These are phyloP conservation scores for Tuber umbilicatum DNA, from an alignment of 495 filamentous ascomycete species.

Conservation along the genomic window DNA sequence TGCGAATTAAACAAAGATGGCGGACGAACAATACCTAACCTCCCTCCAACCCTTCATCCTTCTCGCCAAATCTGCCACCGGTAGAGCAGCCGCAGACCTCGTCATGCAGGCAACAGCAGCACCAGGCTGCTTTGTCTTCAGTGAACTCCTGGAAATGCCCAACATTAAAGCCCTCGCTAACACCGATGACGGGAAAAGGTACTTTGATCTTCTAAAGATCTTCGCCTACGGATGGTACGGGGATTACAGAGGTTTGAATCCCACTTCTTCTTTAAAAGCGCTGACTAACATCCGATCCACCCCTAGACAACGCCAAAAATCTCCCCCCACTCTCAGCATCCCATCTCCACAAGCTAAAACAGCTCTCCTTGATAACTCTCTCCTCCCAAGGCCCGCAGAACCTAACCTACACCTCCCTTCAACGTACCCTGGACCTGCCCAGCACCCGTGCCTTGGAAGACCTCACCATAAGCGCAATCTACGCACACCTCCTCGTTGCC, in stretches of 20 bases:
- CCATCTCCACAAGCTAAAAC: slow-evolving; percentile 79
- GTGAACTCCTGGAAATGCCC: slow-evolving; percentile 77
- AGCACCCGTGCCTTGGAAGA: slow-evolving; percentile 71
- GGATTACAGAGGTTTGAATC: slow-evolving; percentile 58
- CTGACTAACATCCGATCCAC: neutral
- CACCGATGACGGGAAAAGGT: slow-evolving; percentile 44
- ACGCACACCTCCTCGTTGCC: slow-evolving; percentile 70
- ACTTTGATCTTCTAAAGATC: slow-evolving; percentile 73
- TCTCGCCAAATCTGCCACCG: slow-evolving; percentile 76
- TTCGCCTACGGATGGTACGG: slow-evolving; percentile 90
- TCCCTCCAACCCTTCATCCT: slow-evolving; percentile 68
- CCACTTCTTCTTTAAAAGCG: neutral
- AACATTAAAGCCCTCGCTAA: slow-evolving; percentile 67
- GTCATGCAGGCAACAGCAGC: slow-evolving; percentile 79
- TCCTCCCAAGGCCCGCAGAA: slow-evolving; percentile 52
- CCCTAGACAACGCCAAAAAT: slow-evolving; percentile 43
- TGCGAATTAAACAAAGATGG: slow-evolving; percentile 22
- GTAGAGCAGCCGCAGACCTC: slow-evolving; percentile 76
- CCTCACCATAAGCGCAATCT: slow-evolving; percentile 82
- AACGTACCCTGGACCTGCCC: slow-evolving; percentile 58
- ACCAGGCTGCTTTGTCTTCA: slow-evolving; percentile 87
- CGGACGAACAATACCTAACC: slow-evolving; percentile 36
- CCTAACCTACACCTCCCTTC: slow-evolving; percentile 68
- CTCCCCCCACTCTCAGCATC: slow-evolving; percentile 62
- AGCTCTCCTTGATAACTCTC: slow-evolving; percentile 79